Evolutionary conservation across 2,329 filamentous ascomycete species (phyloP).

Genomic region (Rhinocladiella mackenziei): DNA sequence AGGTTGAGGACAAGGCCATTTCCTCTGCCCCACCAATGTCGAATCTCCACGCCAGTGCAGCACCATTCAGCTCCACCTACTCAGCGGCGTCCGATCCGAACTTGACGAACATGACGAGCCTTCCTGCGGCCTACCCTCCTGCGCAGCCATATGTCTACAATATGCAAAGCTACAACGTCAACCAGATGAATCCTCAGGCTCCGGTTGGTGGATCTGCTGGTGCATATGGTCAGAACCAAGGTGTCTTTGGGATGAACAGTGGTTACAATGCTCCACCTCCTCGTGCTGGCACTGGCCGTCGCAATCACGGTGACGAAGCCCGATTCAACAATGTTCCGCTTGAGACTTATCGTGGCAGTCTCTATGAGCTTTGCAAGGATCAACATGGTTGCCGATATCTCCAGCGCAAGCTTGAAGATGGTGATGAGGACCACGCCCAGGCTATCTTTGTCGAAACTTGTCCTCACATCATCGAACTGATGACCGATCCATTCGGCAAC

Average conservation of each 20-base stretch:
- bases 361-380: slow-evolving; percentile 91
- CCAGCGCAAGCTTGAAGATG: slow-evolving; percentile 95
- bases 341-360: slow-evolving; percentile 73
- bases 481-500: slow-evolving; percentile 99
- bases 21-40: slow-evolving; percentile 15
- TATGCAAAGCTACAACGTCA: slow-evolving; percentile 32
- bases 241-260: slow-evolving; percentile 55
- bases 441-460: slow-evolving; percentile 94
- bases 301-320: slow-evolving; percentile 50
- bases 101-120: slow-evolving; percentile 36
- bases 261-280: slow-evolving; percentile 52
- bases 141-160: slow-evolving; percentile 49
- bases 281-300: slow-evolving; percentile 69
- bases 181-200: slow-evolving; percentile 22
- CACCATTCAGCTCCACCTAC: slow-evolving; percentile 68
- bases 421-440: slow-evolving; percentile 74
- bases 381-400: slow-evolving; percentile 96
- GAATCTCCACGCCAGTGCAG: slow-evolving; percentile 68
- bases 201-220: slow-evolving; percentile 34
- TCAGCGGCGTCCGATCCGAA: slow-evolving; percentile 36
- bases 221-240: slow-evolving; percentile 51
- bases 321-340: slow-evolving; percentile 80
- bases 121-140: slow-evolving; percentile 36
- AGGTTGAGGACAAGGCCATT: slow-evolving; percentile 23
- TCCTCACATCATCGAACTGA: slow-evolving; percentile 89